These are phyloP conservation scores for Salix udensis DNA, from an alignment of 345 rosid species.

Conservation along the genomic window DNA sequence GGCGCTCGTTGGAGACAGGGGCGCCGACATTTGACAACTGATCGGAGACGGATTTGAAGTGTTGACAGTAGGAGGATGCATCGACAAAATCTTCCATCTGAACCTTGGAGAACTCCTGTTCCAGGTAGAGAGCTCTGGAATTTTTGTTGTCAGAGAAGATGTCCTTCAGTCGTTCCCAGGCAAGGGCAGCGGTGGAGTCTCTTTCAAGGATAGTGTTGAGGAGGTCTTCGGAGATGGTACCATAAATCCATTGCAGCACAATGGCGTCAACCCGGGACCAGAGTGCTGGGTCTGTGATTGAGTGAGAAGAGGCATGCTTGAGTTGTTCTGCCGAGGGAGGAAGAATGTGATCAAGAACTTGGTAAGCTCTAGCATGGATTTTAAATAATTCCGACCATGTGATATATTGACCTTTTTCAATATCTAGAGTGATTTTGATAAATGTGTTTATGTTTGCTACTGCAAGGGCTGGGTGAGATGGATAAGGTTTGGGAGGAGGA, in stretches of 20 bases:
- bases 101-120: neutral
- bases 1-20: no score
- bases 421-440: neutral
- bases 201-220: neutral
- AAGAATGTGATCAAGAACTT: neutral
- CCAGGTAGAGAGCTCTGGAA: neutral
- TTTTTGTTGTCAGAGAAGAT: neutral
- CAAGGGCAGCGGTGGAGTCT: neutral
- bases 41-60: no score
- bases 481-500: neutral
- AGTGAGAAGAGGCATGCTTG: neutral
- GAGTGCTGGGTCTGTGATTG: neutral
- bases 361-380: neutral
- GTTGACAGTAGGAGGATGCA: no score
- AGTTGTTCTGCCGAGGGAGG: neutral
- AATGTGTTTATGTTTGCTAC: neutral
- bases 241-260: neutral
- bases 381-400: neutral
- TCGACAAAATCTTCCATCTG: no score
- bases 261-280: neutral
- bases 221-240: neutral
- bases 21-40: no score
- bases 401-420: neutral
- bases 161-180: neutral
- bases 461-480: neutral